These are phyloP conservation scores for Xylaria telfairii DNA, from an alignment of 495 filamentous ascomycete species.

Conservation along the genomic window DNA sequence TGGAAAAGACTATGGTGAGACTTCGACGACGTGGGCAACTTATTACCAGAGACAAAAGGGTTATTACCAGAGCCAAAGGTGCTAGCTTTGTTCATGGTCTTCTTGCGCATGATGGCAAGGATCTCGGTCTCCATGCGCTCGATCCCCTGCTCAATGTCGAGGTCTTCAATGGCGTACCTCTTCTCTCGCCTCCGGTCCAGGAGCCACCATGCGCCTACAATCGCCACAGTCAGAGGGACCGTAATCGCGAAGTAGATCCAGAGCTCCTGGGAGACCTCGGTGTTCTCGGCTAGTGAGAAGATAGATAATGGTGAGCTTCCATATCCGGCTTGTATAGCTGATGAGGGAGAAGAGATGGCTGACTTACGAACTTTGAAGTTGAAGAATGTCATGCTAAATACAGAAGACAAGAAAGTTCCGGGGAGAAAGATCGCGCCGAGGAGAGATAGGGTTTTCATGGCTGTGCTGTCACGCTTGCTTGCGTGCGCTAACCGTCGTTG, in stretches of 20 bases:
- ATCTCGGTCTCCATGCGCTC: slow-evolving; percentile 61
- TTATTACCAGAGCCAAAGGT: slow-evolving; percentile 48
- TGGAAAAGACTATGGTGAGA: slow-evolving; percentile 5
- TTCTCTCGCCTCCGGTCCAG: slow-evolving; percentile 55
- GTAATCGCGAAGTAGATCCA: slow-evolving; percentile 64
- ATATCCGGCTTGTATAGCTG: background rate
- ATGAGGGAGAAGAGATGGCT: background rate
- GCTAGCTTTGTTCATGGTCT: slow-evolving; percentile 56
- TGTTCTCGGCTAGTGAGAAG: slow-evolving; percentile 12
- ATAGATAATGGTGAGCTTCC: slow-evolving; percentile 19
- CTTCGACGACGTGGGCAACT: background rate
- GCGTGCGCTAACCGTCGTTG: slow-evolving; percentile 62
- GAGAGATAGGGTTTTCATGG: slow-evolving; percentile 63
- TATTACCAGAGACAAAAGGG: slow-evolving; percentile 26
- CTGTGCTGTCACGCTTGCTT: slow-evolving; percentile 60
- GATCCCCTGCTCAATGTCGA: slow-evolving; percentile 57
- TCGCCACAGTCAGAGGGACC: slow-evolving; percentile 53
- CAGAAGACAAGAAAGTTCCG: slow-evolving; percentile 58
- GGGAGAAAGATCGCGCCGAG: slow-evolving; percentile 63
- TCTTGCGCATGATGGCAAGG: slow-evolving; percentile 58
- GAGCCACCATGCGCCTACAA: slow-evolving; percentile 54
- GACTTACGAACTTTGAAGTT: slow-evolving; percentile 52
- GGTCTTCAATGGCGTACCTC: slow-evolving; percentile 52
- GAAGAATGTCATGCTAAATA: slow-evolving; percentile 65
- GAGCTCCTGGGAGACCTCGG: slow-evolving; percentile 48